Evolutionary conservation across 202 grass and related monocot genomes (phyloP).

Genomic region (Panicum hallii): DNA sequence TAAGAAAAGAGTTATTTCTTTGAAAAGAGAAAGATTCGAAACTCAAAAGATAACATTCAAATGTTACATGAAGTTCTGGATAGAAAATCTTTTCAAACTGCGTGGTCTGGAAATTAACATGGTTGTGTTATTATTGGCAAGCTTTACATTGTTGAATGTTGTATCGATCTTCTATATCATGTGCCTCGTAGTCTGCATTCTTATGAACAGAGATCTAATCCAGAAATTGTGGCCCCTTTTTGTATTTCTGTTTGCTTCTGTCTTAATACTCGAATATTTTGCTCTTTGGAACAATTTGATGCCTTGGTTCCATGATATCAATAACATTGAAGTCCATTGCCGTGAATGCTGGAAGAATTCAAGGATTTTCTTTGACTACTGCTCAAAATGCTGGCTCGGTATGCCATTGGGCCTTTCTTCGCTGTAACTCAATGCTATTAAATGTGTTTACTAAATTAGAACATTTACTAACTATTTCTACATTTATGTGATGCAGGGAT

Average conservation of each 20-base stretch:
- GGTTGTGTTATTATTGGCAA: conserved; percentile 89
- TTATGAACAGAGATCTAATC: conserved; percentile 90
- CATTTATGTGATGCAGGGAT: conserved; percentile 58
- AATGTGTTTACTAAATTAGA: conserved; percentile 17
- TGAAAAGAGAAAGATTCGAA: conserved; percentile 86
- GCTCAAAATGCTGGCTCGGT: conserved; percentile 94
- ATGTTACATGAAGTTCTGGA: conserved; percentile 89
- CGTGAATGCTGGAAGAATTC: conserved; percentile 91
- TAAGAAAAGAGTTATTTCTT: conserved; percentile 70
- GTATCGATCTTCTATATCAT: conserved; percentile 90
- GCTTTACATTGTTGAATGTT: conserved; percentile 92
- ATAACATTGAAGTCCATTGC: conserved; percentile 66
- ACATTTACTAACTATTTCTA: conserved; percentile 41
- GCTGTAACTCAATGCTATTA: background rate
- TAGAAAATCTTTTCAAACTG: conserved; percentile 96
- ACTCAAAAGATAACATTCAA: conserved; percentile 92
- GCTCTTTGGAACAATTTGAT: conserved; percentile 81
- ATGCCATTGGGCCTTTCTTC: conserved; percentile 43
- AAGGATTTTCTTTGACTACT: conserved; percentile 71
- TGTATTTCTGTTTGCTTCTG: conserved; percentile 84
- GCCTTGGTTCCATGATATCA: conserved; percentile 54
- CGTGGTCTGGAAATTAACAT: conserved; percentile 97
- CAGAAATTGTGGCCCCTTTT: conserved; percentile 90
- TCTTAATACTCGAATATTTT: conserved; percentile 89
- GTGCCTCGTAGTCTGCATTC: conserved; percentile 79